Evolutionary conservation across 257 asterid species (phyloP).

Genomic region (Echium plantagineum): DNA sequence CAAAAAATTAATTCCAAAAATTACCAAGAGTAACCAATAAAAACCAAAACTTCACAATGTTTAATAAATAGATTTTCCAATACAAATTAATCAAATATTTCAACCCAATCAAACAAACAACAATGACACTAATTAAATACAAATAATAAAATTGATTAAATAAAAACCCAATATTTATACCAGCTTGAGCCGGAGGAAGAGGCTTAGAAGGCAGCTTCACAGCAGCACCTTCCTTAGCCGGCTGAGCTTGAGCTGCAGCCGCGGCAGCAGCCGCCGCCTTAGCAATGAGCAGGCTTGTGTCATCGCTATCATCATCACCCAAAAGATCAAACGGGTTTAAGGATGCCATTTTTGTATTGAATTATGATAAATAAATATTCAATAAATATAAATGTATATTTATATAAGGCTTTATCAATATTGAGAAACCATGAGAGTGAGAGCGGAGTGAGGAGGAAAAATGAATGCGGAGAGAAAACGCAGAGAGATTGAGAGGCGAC

Average conservation of each 20-base stretch:
- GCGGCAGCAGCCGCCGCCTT: constrained; percentile 1
- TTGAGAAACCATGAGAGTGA: too few species aligned
- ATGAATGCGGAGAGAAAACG: too few species aligned
- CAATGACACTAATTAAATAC: too few species aligned
- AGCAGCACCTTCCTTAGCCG: background rate
- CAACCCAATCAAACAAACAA: constrained; percentile 24
- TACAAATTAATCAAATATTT: too few species aligned
- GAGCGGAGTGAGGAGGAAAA: background rate
- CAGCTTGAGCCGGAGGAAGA: background rate
- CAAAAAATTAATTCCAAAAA: too few species aligned
- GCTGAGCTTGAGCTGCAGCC: background rate
- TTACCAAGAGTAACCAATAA: background rate
- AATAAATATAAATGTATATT: too few species aligned
- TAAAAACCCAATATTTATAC: constrained; percentile 21
- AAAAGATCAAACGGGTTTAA: constrained; percentile 49
- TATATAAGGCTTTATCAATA: too few species aligned
- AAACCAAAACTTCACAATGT: too few species aligned
- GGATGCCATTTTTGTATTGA: constrained; percentile 25
- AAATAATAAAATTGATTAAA: constrained; percentile 11
- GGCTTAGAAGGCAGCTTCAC: constrained; percentile 13
- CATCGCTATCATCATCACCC: constrained; percentile 57
- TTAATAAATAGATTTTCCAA: too few species aligned
- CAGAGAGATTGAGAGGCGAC: constrained; percentile 5
- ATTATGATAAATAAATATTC: background rate
- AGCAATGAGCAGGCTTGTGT: constrained; percentile 40